Evolutionary conservation across 306 rosid species (phyloP).

Genomic region (Gynostemma pentaphyllum): DNA sequence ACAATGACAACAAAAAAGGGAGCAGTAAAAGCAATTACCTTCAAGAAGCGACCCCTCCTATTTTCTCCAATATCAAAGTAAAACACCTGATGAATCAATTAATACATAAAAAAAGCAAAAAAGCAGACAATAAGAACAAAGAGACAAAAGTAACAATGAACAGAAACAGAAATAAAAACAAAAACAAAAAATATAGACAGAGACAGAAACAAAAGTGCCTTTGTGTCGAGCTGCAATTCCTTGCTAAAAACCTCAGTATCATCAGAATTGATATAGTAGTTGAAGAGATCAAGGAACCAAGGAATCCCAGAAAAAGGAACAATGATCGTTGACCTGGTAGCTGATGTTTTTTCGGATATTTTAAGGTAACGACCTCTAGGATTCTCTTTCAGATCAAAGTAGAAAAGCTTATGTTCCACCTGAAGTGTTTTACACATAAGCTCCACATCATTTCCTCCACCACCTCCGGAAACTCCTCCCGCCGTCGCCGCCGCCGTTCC

Average conservation of each 20-base stretch:
- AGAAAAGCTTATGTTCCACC: conserved; percentile 95
- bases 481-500: conserved; percentile 19
- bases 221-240: conserved; percentile 97
- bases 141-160: background rate
- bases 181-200: too few relatives aligned
- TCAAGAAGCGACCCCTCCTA: conserved; percentile 96
- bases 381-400: conserved; percentile 99
- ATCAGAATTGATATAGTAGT: conserved; percentile 84
- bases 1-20: background rate
- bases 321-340: conserved; percentile 96
- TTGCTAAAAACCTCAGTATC: conserved; percentile 92
- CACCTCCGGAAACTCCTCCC: conserved; percentile 20
- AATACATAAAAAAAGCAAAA: conserved; percentile 3
- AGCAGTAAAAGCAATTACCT: conserved; percentile 35
- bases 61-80: conserved; percentile 99
- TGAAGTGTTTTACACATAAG: conserved; percentile 89
- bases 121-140: background rate
- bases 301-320: conserved; percentile 95
- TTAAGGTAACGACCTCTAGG: conserved; percentile 97
- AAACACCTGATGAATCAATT: conserved; percentile 41
- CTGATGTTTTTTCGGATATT: conserved; percentile 95
- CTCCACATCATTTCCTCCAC: conserved; percentile 71
- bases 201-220: conserved; percentile 23
- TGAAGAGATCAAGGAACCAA: conserved; percentile 97
- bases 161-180: background rate